These are phyloP conservation scores for Peronospora destructor DNA, from an alignment of 352 stramenopile genomes.

Conservation along the genomic window DNA sequence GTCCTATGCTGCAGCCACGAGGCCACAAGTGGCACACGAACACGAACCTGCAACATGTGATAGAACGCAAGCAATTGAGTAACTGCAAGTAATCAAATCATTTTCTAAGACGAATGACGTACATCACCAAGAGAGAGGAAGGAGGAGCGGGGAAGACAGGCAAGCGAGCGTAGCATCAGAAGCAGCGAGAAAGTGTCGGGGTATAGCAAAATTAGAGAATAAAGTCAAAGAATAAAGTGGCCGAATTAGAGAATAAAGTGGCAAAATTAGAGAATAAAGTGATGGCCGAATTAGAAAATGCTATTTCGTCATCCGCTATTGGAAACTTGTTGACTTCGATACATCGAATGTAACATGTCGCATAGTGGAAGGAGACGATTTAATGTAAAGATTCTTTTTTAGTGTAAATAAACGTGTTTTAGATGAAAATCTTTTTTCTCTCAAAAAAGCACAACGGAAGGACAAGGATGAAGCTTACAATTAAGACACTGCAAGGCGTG, in stretches of 20 bases:
- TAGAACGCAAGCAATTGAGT: neutral
- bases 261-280: too few relatives aligned
- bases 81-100: neutral
- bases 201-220: slow-evolving; percentile 5
- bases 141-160: slow-evolving; percentile 11
- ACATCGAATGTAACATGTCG: too few relatives aligned
- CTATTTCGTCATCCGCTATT: too few relatives aligned
- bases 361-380: neutral
- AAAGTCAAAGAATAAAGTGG: too few relatives aligned
- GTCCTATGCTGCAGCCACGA: slow-evolving; percentile 10
- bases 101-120: neutral
- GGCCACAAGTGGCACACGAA: slow-evolving; percentile 1
- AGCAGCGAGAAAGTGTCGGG: neutral
- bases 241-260: too few relatives aligned
- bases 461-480: slow-evolving; percentile 75
- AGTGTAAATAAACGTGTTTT: neutral
- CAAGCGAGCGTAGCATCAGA: slow-evolving; percentile 17
- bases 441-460: slow-evolving; percentile 14
- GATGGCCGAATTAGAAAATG: too few relatives aligned
- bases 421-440: slow-evolving; percentile 22
- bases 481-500: slow-evolving; percentile 84
- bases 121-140: slow-evolving; percentile 8
- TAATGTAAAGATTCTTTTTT: slow-evolving; percentile 1
- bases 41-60: slow-evolving; percentile 8
- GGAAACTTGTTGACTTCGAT: too few relatives aligned